Conservation (phyloP, 148 eudicot genomes). For the Persicaria tinctoria region DNA sequence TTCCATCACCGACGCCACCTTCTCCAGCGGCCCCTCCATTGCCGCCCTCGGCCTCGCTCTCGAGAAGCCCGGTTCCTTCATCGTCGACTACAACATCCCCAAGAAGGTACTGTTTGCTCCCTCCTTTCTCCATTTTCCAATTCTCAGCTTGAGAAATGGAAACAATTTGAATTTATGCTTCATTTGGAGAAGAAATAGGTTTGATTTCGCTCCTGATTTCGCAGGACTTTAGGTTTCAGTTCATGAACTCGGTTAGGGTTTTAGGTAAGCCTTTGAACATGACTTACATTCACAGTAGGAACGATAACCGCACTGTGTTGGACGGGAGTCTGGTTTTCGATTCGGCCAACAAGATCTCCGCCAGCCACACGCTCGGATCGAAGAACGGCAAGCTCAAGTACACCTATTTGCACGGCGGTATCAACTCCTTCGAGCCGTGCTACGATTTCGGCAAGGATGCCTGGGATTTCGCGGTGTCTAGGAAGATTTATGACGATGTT, state of each 20-base stretch:
- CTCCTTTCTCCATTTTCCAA: not conserved
- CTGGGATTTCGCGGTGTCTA: conserved; percentile 74
- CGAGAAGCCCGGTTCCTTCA: conserved; percentile 73
- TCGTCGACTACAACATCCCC: conserved; percentile 71
- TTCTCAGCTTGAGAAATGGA: not conserved
- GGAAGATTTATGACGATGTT: conserved; percentile 60
- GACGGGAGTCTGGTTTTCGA: conserved; percentile 69
- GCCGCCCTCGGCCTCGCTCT: conserved; percentile 59
- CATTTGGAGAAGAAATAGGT: not conserved
- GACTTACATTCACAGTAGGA: conserved; percentile 56
- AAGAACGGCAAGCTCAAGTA: conserved; percentile 68
- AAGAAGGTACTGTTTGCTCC: conserved; percentile 38
- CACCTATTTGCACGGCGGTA: conserved; percentile 50
- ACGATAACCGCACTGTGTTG: conserved; percentile 56
- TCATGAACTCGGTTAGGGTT: conserved; percentile 69
- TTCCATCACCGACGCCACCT: conserved; percentile 74
- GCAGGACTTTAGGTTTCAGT: conserved; percentile 82
- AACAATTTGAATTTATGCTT: not conserved
- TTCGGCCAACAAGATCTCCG: conserved; percentile 67
- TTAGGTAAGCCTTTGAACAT: conserved; percentile 68
- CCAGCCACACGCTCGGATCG: conserved; percentile 58
- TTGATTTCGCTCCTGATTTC: not conserved
- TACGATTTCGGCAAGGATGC: conserved; percentile 63
- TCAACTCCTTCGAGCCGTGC: conserved; percentile 64
- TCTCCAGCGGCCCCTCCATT: conserved; percentile 62